These are phyloP conservation scores for Gynostemma pentaphyllum DNA, from an alignment of 306 rosid genomes.

Conservation along the genomic window DNA sequence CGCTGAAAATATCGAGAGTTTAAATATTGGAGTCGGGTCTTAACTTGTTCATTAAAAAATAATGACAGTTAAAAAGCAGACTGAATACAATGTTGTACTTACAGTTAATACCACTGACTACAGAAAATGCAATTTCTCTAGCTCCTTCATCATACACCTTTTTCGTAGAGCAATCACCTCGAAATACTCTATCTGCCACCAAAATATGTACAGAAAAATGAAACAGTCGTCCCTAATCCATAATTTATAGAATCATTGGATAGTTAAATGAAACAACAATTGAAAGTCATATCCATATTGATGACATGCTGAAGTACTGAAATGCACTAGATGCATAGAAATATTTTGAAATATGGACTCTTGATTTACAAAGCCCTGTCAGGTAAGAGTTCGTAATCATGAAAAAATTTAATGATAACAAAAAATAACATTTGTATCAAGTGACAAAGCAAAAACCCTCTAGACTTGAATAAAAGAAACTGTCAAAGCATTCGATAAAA, in stretches of 20 bases:
- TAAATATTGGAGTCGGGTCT: slow-evolving; percentile 12
- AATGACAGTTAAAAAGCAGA: slow-evolving; percentile 20
- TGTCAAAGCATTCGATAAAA: neutral
- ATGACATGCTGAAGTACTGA: neutral
- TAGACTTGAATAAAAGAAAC: neutral
- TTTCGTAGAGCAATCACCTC: slow-evolving; percentile 70
- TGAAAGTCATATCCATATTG: neutral
- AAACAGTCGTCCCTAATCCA: neutral
- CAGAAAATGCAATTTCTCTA: slow-evolving; percentile 82
- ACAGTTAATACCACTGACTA: slow-evolving; percentile 87
- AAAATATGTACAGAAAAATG: slow-evolving; percentile 2
- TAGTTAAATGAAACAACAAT: no score
- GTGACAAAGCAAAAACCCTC: neutral
- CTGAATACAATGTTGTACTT: slow-evolving; percentile 23
- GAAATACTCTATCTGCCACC: slow-evolving; percentile 75
- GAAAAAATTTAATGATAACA: neutral
- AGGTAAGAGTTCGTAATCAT: neutral
- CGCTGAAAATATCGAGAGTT: slow-evolving; percentile 35
- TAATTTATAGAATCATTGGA: no score
- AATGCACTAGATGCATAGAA: neutral
- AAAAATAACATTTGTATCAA: neutral
- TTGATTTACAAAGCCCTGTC: neutral
- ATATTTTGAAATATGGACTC: neutral
- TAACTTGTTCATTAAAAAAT: slow-evolving; percentile 2
- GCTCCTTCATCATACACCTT: slow-evolving; percentile 92